Base-by-base conservation (phyloP, 768 basidiomycete species). In the Saitozyma podzolica region DNA sequence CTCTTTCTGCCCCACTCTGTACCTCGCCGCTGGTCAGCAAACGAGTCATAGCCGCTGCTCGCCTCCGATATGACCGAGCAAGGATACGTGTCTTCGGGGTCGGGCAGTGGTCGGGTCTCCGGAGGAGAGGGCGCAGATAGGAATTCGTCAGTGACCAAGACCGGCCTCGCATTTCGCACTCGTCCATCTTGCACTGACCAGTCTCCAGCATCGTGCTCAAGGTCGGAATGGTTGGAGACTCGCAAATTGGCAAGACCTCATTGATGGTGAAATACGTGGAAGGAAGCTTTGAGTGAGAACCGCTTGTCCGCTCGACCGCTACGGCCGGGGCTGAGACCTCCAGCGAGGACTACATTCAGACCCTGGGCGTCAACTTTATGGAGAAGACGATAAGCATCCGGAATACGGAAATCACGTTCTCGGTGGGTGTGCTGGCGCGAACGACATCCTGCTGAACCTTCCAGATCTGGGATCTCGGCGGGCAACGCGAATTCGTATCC, bases 241-340 rank as follows among this genome's bases (percentile, higher is more conserved):
- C 92, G 75, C 95, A 97, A 83, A 97, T 98, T 77, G 94, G 95
- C 71, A 97, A 98, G 85, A 98, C 95, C 67, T 92, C 91, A 81
- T 84, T 98, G 79, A 98, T 98, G 95, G 94, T 98, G 81, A 97
- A 97, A 83, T 98, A 98, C 77, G 94, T 97, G 64, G 95, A 99
- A 83, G 95, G 95, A 56, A 92, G 89, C 81, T 96, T 95, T 80
- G 93, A 96, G 79, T 80, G 56, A 62, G 77, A 68, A 1, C 10
- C 6, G 51, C 11, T 40, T 14, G 17, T 39, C 7, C 2, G 29
- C 29, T 29, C 2, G 29, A 29, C 29, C 29, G 2, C 29, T 29
- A 53, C 19, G 14, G 11, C 14, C 29, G 19, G 17, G 17, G 50
- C 63, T 61, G 59, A 73, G 39, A 14, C 40, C 6, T 53, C 13